Base-by-base conservation (phyloP, 306 rosid genomes). In the Cucurbita moschata region DNA sequence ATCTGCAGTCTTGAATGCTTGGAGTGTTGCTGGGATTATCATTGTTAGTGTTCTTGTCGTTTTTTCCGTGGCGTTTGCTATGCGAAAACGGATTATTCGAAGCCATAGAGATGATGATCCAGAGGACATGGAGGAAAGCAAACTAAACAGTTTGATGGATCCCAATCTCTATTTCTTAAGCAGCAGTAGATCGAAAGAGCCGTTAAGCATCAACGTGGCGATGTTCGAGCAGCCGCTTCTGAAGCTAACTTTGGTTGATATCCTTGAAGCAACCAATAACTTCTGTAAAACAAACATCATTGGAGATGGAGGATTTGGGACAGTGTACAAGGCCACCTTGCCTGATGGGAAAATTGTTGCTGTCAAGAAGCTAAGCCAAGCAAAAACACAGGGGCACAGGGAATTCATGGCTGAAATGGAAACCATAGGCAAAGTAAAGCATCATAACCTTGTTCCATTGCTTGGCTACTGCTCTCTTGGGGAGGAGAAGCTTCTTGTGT, bases 371-470 rank as follows among this genome's bases (percentile, higher is more conserved):
- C 89, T 95, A 12, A 91, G 96, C 10, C 96, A 91, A 76, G 94
- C 94, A 15, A 95, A 95, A 81, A 89, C 96, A 10, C 99, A 95
- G 82, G 99, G 99, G 21, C 88, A 89, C 16, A 88, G 99, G 0
- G 99, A 95, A 76, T 95, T 95, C 67, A 85, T 86, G 16, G 99
- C 99, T 3, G 99, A 95, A 83, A 95, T 95, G 99, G 99, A 95
- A 77, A 95, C 99, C 54, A 75, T 95, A 51, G 99, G 99, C 53
- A 95, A 95, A 85, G 97, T 95, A 57, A 91, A 91, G 84, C 99
- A 95, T 81, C 86, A 83, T 39, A 95, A 95, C 52, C 96, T 95
- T 1, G 97, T 95, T 42, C 79, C 92, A 39, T 73, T 95, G 80
- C 92, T 95, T 16, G 99, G 99, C 10, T 95, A 95, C 81, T 95